Percentiles rank a stretch among this genome's conserved stretches.
Conservation (phyloP, 257 asterid genomes). For the Cynanchum wilfordii region DNA sequence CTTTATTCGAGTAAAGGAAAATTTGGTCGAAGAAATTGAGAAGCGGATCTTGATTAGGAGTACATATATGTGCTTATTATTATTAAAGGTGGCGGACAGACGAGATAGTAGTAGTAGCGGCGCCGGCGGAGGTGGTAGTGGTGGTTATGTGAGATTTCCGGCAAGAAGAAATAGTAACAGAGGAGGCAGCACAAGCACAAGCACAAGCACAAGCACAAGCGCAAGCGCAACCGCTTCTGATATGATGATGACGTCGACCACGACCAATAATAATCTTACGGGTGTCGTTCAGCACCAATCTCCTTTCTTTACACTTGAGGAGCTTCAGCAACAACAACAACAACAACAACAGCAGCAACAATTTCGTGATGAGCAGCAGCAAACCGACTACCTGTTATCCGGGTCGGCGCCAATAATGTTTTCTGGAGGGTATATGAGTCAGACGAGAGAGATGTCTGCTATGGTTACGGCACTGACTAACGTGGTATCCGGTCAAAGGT, state of each 20-base stretch:
- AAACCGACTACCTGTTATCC: slow-evolving; percentile 35
- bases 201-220: slow-evolving; percentile 17
- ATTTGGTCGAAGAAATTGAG: background rate
- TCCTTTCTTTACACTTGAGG: slow-evolving; percentile 16
- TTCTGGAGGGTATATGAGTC: slow-evolving; percentile 28
- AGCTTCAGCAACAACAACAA: slow-evolving; percentile 27
- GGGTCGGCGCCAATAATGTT: slow-evolving; percentile 32
- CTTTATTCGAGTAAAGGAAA: background rate
- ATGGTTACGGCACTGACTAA: slow-evolving; percentile 66
- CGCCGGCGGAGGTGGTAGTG: background rate
- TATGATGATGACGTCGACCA: background rate
- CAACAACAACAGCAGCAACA: slow-evolving; percentile 27
- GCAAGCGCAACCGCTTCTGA: slow-evolving; percentile 11
- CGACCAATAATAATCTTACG: background rate
- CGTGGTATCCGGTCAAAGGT: slow-evolving; percentile 52
- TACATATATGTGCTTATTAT: slow-evolving; percentile 42
- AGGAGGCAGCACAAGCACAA: slow-evolving; percentile 11
- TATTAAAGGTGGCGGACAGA: slow-evolving; percentile 69
- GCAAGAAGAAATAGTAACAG: slow-evolving; percentile 12
- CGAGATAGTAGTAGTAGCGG: slow-evolving; percentile 19
- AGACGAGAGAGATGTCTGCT: slow-evolving; percentile 49
- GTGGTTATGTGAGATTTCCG: slow-evolving; percentile 37
- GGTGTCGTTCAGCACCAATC: slow-evolving; percentile 3
- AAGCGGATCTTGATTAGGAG: background rate
- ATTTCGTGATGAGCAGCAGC: slow-evolving; percentile 11